A percentile compares a stretch with the other conserved stretches of the same genome.
Conservation (phyloP, 2,329 filamentous ascomycete genomes). For the Penicillium sp. region DNA sequence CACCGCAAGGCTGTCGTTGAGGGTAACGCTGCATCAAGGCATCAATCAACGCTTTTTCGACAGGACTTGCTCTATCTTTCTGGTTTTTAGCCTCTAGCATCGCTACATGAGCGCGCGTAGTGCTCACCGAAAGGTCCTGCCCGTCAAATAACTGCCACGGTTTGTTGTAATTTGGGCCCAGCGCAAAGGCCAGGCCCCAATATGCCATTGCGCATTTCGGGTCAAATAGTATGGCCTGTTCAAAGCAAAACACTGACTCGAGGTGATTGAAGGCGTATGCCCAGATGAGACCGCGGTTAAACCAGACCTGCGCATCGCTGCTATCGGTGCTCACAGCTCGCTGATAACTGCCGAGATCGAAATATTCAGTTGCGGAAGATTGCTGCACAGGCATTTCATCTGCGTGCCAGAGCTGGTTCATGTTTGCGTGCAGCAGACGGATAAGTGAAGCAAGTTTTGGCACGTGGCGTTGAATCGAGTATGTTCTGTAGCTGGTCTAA, state of each 20-base stretch:
- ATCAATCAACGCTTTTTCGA: slow-evolving; percentile 58
- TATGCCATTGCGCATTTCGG: slow-evolving; percentile 33
- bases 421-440: not conserved
- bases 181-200: slow-evolving; percentile 50
- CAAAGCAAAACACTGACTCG: slow-evolving; percentile 32
- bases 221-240: slow-evolving; percentile 27
- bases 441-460: not conserved
- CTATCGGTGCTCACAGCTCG: slow-evolving; percentile 28
- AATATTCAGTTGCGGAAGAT: slow-evolving; percentile 21
- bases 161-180: slow-evolving; percentile 74
- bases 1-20: slow-evolving; percentile 40
- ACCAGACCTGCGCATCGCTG: slow-evolving; percentile 33
- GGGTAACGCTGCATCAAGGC: slow-evolving; percentile 61
- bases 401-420: slow-evolving; percentile 4
- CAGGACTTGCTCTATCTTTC: slow-evolving; percentile 35
- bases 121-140: slow-evolving; percentile 45
- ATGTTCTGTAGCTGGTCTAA: too few species aligned
- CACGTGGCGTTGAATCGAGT: not conserved
- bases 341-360: slow-evolving; percentile 31
- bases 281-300: slow-evolving; percentile 35
- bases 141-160: slow-evolving; percentile 66
- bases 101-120: slow-evolving; percentile 41
- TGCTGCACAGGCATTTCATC: slow-evolving; percentile 1
- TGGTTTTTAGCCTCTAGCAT: slow-evolving; percentile 40
- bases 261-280: slow-evolving; percentile 38